phyloP scores from a whole-genome alignment of 768 basidiomycete species.

The Lactarius trivialis region DNA sequence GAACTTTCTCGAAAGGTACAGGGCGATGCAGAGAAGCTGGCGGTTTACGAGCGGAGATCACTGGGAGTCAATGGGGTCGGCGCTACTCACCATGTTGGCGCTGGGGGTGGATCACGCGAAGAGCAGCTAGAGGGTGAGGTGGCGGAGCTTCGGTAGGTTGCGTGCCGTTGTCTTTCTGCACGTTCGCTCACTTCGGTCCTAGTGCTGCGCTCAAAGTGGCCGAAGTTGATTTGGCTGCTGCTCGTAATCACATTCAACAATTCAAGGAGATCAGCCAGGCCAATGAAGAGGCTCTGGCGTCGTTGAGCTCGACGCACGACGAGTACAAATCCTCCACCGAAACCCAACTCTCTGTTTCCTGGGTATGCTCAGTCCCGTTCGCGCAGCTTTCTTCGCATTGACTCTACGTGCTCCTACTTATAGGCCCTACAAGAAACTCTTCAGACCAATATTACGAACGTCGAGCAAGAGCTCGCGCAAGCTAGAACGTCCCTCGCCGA shows the following conservation, averaged over 20 bases:
- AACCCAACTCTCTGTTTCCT: conserved; percentile 54
- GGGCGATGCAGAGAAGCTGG: conserved; percentile 76
- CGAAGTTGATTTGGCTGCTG: conserved; percentile 67
- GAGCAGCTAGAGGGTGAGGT: conserved; percentile 80
- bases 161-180: neutral
- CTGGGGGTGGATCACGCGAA: conserved; percentile 53
- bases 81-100: conserved; percentile 29
- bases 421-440: conserved; percentile 62
- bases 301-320: conserved; percentile 66
- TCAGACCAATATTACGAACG: conserved; percentile 50
- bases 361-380: conserved; percentile 41
- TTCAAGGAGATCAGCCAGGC: conserved; percentile 83
- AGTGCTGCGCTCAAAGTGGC: conserved; percentile 72
- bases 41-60: conserved; percentile 74
- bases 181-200: neutral
- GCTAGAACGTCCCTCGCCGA: conserved; percentile 46
- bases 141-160: conserved; percentile 68
- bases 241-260: conserved; percentile 69
- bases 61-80: conserved; percentile 29
- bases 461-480: conserved; percentile 48
- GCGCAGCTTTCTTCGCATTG: neutral
- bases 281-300: conserved; percentile 67
- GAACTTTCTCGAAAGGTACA: conserved; percentile 59
- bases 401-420: neutral
- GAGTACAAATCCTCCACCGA: conserved; percentile 74